These are phyloP conservation scores for Fusarium circinatum DNA, from an alignment of 2,329 filamentous ascomycete species.

Conservation along the genomic window DNA sequence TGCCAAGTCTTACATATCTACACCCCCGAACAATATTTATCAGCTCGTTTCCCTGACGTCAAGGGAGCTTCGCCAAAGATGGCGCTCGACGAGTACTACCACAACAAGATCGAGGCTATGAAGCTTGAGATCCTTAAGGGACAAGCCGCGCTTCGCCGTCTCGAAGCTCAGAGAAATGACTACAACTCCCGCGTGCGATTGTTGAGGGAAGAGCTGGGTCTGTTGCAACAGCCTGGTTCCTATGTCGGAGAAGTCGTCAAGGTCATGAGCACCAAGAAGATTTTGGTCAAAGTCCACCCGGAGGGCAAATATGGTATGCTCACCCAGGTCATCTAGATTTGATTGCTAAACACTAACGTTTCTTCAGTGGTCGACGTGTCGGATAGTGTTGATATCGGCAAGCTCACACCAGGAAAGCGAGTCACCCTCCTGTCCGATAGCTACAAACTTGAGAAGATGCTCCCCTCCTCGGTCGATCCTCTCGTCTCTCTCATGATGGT, in stretches of 20 bases:
- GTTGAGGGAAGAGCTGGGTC: constrained; percentile 91
- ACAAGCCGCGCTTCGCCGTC: constrained; percentile 90
- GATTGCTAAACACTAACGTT: not conserved
- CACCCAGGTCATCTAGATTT: not conserved
- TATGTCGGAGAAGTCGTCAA: constrained; percentile 99
- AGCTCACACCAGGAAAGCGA: constrained; percentile 97
- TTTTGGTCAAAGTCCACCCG: constrained; percentile 97
- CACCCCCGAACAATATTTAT: constrained; percentile 4
- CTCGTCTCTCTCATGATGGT: constrained; percentile 99
- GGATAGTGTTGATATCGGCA: constrained; percentile 91
- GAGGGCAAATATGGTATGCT: constrained; percentile 97
- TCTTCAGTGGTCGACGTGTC: constrained; percentile 89
- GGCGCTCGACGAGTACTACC: constrained; percentile 99
- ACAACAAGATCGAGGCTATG: constrained; percentile 99
- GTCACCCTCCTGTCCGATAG: constrained; percentile 96
- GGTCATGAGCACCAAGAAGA: constrained; percentile 99
- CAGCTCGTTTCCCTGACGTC: constrained; percentile 21
- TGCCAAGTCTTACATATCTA: not conserved
- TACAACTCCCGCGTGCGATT: constrained; percentile 98
- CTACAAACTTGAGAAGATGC: constrained; percentile 98
- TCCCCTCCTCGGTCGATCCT: constrained; percentile 97
- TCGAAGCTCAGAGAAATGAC: constrained; percentile 98
- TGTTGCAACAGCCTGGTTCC: constrained; percentile 96
- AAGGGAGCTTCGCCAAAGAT: constrained; percentile 67
- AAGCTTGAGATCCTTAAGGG: constrained; percentile 99